phyloP scores from a whole-genome alignment of 345 rosid species.

The Eucalyptus regnans region DNA sequence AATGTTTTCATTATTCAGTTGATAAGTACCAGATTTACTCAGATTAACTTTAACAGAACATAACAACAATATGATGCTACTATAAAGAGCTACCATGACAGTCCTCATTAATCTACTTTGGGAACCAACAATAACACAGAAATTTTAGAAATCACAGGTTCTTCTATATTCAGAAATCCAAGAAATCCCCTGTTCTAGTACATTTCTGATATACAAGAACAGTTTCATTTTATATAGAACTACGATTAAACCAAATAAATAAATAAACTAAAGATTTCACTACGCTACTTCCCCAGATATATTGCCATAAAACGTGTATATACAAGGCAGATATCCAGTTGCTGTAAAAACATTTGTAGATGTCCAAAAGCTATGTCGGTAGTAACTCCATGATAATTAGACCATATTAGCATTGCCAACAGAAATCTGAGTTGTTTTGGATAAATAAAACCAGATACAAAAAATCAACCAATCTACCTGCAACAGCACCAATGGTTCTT shows the following conservation, averaged over 20 bases:
- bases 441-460: not conserved
- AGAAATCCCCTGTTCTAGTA: not conserved
- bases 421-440: not conserved
- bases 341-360: not conserved
- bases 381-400: not conserved
- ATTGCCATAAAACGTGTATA: not conserved
- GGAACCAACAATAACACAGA: not conserved
- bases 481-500: constrained; percentile 92
- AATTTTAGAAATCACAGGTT: not conserved
- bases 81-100: not conserved
- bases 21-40: not conserved
- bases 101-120: not conserved
- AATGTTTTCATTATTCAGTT: not conserved
- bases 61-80: not conserved
- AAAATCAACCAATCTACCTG: constrained; percentile 36
- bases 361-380: not conserved
- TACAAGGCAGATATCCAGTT: not conserved
- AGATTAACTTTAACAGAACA: not conserved
- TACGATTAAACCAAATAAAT: not conserved
- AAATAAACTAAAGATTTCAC: not conserved
- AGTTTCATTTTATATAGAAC: not conserved
- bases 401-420: not conserved
- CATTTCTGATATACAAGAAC: not conserved
- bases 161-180: not conserved
- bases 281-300: not conserved